Conservation (phyloP, 1,284 basidiomycete genomes). For the Athelia sp. region DNA sequence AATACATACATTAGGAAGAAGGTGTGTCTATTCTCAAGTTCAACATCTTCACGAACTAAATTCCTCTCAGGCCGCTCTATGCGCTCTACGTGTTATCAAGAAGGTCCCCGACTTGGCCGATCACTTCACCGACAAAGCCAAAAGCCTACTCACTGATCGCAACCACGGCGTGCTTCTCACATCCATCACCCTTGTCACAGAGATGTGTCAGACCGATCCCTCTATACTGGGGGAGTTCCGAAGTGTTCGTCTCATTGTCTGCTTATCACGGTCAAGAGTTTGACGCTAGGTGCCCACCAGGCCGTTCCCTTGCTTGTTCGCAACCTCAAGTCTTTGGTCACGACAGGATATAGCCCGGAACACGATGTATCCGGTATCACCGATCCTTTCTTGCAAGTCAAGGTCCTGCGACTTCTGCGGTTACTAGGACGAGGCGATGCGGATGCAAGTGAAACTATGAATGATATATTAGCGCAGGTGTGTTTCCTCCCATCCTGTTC, state of each 20-base stretch:
- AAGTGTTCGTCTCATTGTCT: constrained; percentile 45
- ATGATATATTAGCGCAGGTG: constrained; percentile 95
- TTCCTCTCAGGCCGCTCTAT: constrained; percentile 77
- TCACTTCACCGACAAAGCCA: constrained; percentile 88
- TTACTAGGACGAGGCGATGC: constrained; percentile 84
- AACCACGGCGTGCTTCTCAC: constrained; percentile 97
- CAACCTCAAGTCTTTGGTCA: constrained; percentile 92
- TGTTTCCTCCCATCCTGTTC: constrained; percentile 8
- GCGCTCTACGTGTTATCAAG: constrained; percentile 94
- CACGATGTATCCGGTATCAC: constrained; percentile 99
- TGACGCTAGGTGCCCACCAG: constrained; percentile 35
- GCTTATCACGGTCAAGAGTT: constrained; percentile 4
- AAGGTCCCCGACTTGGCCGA: constrained; percentile 96
- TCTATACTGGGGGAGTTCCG: constrained; percentile 82
- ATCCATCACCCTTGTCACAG: constrained; percentile 90
- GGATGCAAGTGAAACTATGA: constrained; percentile 94
- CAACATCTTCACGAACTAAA: constrained; percentile 4
- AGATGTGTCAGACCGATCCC: constrained; percentile 86
- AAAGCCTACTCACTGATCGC: constrained; percentile 88
- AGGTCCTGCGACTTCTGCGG: constrained; percentile 91
- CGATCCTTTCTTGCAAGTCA: constrained; percentile 97
- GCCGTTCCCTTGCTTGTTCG: constrained; percentile 92
- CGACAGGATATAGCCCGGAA: constrained; percentile 97
- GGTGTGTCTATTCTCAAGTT: constrained; percentile 37
- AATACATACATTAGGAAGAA: constrained; percentile 99